Evolutionary conservation across 2,329 filamentous ascomycete species (phyloP), one percentile per base, ranked within the genome.

Genomic region (Fusarium sp.): DNA sequence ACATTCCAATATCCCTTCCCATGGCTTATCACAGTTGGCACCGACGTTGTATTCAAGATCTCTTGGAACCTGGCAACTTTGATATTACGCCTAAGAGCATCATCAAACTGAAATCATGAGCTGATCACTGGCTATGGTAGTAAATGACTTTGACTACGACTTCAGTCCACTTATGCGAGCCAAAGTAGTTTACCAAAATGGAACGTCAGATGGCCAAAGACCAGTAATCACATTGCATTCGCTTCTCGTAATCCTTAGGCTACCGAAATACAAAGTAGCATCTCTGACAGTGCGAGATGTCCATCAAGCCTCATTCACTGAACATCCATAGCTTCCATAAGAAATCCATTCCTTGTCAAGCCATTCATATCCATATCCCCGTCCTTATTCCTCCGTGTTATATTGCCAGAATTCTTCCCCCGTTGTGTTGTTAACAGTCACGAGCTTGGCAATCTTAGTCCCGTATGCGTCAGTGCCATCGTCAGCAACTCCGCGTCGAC

Each of bases 391-490:
- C 9, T 52, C 45, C 34, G 28, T 34, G 7, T 36, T 20, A 8
- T 68, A 68, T 22, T 49, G 43, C 65, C 65, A 68, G 28, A 40
- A 39, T 40, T 68, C 65, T 11, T 58, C 36, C 40, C 65, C 65
- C 22, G 43, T 59, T 34, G 54, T 68, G 26, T 60, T 49, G 53
- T 65, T 33, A 36, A 68, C 53, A 42, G 17, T 34, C 7, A 51
- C 49, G n/a, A 68, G 63, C 36, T 53, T 68, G 6, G 65, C 65
- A 28, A 69, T 54, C 44, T 60, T 69, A 17, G 61, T 65, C 17
- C 65, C 54, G 34, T 51, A 50, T 15, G 59, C 49, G 28, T 68
- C 66, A 20, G 61, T 65, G 26, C 65, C 65, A 45, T 68, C 59
- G 17, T 68, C 65, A 38, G 43, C 59, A 28, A 54, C 42, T 42